These are phyloP conservation scores for Micromonas commoda DNA, from an alignment of 139 green algal species.

Conservation along the genomic window DNA sequence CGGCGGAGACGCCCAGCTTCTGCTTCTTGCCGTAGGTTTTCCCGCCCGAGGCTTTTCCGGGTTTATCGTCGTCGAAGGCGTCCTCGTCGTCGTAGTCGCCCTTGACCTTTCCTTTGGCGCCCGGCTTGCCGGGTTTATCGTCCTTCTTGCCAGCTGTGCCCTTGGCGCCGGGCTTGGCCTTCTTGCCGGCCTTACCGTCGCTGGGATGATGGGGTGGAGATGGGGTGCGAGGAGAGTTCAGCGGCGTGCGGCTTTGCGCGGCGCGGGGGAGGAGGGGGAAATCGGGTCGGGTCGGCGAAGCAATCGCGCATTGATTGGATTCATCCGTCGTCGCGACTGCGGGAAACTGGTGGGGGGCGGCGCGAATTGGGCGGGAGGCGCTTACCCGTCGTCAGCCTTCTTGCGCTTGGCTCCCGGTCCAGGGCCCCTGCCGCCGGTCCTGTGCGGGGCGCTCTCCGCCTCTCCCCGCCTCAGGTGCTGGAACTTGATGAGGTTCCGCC, in stretches of 20 bases:
- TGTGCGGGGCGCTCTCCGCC: slow-evolving; percentile 15
- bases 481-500: slow-evolving; percentile 40
- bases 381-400: not conserved
- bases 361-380: no score
- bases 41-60: not conserved
- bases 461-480: slow-evolving; percentile 29
- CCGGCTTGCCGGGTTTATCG: no score
- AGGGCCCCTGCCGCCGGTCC: not conserved
- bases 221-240: no score
- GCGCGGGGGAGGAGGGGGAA: no score
- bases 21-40: no score
- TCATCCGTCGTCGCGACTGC: not conserved
- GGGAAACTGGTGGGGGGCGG: no score
- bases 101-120: no score
- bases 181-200: not conserved
- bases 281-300: no score
- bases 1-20: no score
- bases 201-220: no score
- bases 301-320: no score
- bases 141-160: not conserved
- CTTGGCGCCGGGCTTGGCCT: not conserved
- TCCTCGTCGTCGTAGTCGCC: not conserved
- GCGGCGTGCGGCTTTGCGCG: no score
- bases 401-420: not conserved
- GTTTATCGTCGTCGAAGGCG: not conserved